Conservation (phyloP, 2,329 filamentous ascomycete genomes). For the Pezicula radicicola region DNA sequence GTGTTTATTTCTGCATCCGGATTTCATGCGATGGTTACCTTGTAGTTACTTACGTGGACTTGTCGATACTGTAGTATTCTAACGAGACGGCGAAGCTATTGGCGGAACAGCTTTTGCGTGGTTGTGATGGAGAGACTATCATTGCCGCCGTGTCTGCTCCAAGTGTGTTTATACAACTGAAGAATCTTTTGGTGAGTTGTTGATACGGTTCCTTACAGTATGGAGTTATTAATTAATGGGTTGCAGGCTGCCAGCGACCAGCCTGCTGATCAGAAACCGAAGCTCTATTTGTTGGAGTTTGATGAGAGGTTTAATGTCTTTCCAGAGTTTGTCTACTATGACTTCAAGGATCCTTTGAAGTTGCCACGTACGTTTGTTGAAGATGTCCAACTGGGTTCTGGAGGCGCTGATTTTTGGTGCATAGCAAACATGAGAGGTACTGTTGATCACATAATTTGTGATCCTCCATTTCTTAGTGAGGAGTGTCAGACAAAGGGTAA, state of each 20-base stretch:
- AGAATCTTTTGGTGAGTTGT: conserved; percentile 60
- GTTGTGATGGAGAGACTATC: conserved; percentile 49
- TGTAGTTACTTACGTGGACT: not conserved
- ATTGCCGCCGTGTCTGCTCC: conserved; percentile 73
- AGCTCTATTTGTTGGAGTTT: conserved; percentile 67
- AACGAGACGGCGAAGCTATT: conserved; percentile 65
- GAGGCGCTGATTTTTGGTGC: not conserved
- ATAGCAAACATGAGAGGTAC: conserved; percentile 55
- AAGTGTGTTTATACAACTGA: conserved; percentile 73
- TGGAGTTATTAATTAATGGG: conserved; percentile 1
- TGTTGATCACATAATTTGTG: conserved; percentile 68
- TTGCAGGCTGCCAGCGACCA: conserved; percentile 16
- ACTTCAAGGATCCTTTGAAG: conserved; percentile 67
- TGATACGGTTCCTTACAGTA: not conserved
- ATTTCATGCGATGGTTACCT: not conserved
- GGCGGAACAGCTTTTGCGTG: conserved; percentile 64
- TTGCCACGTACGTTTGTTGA: conserved; percentile 47
- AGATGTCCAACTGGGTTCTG: not conserved
- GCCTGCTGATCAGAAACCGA: conserved; percentile 43
- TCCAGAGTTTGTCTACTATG: conserved; percentile 71
- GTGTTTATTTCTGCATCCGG: conserved; percentile 21
- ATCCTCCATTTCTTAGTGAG: conserved; percentile 76
- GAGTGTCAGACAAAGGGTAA: conserved; percentile 78
- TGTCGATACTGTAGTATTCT: conserved; percentile 51
- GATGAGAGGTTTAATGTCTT: conserved; percentile 74